Conservation (phyloP, 2,329 filamentous ascomycete species). For the Cladosporium austrohemisphaericum region DNA sequence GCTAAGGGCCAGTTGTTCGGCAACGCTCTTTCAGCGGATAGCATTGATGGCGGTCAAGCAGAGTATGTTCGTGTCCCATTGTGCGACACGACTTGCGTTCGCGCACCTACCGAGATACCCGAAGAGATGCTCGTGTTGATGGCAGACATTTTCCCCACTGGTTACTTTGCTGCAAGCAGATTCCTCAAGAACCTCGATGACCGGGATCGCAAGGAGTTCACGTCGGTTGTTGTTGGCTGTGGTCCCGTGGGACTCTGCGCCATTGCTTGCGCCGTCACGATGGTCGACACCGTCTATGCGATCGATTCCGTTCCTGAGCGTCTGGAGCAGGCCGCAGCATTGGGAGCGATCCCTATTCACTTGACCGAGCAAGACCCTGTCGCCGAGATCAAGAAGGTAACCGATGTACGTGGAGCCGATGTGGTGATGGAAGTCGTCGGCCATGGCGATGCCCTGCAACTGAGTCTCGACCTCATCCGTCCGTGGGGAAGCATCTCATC, state of each 20-base stretch:
- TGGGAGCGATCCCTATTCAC: conserved; percentile 82
- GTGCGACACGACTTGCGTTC: conserved; percentile 74
- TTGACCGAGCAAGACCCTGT: conserved; percentile 51
- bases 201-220: conserved; percentile 61
- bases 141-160: conserved; percentile 85
- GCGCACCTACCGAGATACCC: conserved; percentile 66
- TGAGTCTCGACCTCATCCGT: conserved; percentile 47
- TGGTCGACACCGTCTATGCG: conserved; percentile 33
- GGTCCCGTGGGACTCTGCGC: conserved; percentile 79
- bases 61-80: conserved; percentile 65
- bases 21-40: conserved; percentile 31
- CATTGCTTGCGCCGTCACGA: conserved; percentile 30
- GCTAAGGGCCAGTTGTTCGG: conserved; percentile 55
- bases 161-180: conserved; percentile 78
- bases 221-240: conserved; percentile 77
- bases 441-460: conserved; percentile 44
- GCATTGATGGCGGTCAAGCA: conserved; percentile 32
- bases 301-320: conserved; percentile 63
- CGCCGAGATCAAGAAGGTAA: conserved; percentile 68
- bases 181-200: conserved; percentile 62
- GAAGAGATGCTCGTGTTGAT: conserved; percentile 77
- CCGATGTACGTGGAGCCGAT: conserved; percentile 78
- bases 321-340: conserved; percentile 64
- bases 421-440: conserved; percentile 64
- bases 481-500: conserved; percentile 48